Base-by-base conservation (phyloP, 139 green algal genomes). In the Pseudopediastrum boryanum region DNA sequence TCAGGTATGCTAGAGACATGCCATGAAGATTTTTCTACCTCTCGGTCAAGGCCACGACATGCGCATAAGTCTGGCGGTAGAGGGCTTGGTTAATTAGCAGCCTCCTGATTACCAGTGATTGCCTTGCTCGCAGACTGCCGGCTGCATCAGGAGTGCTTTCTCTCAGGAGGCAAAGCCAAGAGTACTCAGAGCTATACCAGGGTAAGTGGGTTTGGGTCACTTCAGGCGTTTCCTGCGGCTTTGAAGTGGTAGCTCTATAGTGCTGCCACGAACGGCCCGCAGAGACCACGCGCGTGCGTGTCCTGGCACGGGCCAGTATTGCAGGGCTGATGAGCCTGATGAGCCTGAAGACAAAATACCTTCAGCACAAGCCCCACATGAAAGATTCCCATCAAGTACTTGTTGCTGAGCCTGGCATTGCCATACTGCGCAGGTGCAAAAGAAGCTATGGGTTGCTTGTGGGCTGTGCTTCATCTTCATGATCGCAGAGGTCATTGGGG, bases 381-480 rank as follows among this genome's bases (percentile, higher is more conserved):
- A n/a, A n/a, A n/a, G n/a, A n/a, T n/a, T n/a, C n/a, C n/a, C n/a
- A n/a, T n/a, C n/a, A n/a, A n/a, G n/a, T n/a, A n/a, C n/a, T n/a
- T n/a, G n/a, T n/a, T n/a, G n/a, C n/a, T n/a, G n/a, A 66, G 42
- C 4, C 27, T n/a, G 23, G 2, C 13, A 36, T 42, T 52, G 13
- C 4, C 6, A 5, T 71, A 12, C 67, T 64, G 68, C 59, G 70
- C 76, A 90, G 81, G 86, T 89, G 3, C 82, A 87, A 38, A 67
- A 76, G 38, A 90, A 88, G 78, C 84, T 92, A 39, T 38, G 90
- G 1, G 50, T 75, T 25, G 86, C 86, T 12, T 85, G 81, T 48
- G 70, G 85, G 31, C 54, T 92, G 43, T 87, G 83, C 43, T 75
- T 85, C 25, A 70, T 87, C 9, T 92, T 92, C 76, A 90, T 92